These are phyloP conservation scores for Umbellularia californica DNA, from an alignment of 164 flowering plant species.

Conservation along the genomic window DNA sequence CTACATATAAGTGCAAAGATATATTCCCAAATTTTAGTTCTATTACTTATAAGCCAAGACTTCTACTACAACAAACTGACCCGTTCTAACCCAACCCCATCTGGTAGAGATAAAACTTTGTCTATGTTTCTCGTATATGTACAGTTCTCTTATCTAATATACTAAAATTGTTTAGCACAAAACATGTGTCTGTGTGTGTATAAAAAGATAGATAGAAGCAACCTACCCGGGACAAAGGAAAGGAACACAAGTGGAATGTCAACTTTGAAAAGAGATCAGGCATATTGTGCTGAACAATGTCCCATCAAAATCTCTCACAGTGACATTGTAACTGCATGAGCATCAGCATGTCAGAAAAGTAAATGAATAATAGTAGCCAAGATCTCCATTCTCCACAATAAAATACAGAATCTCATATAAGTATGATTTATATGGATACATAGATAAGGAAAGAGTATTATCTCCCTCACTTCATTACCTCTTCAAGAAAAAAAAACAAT, in stretches of 20 bases:
- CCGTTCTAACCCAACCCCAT: neutral
- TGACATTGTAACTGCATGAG: neutral
- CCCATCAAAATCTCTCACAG: neutral
- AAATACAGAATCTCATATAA: neutral
- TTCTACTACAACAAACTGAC: too few relatives aligned
- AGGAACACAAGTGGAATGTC: neutral
- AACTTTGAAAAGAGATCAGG: neutral
- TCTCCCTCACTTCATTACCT: neutral
- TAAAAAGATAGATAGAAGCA: neutral
- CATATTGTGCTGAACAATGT: neutral
- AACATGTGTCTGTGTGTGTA: neutral
- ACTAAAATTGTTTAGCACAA: neutral
- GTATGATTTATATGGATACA: neutral
- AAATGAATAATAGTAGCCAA: neutral
- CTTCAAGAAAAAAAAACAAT: neutral
- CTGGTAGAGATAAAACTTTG: neutral
- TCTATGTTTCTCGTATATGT: neutral
- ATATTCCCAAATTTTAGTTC: too few relatives aligned
- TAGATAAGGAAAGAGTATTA: neutral
- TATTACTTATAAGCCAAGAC: too few relatives aligned
- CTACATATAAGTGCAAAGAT: too few relatives aligned
- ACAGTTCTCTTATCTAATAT: too few relatives aligned
- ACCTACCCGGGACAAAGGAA: neutral
- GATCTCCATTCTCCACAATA: neutral
- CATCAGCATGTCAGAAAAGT: neutral